Conservation (phyloP, 2,329 filamentous ascomycete genomes). For the Colletotrichum chlorophyti region DNA sequence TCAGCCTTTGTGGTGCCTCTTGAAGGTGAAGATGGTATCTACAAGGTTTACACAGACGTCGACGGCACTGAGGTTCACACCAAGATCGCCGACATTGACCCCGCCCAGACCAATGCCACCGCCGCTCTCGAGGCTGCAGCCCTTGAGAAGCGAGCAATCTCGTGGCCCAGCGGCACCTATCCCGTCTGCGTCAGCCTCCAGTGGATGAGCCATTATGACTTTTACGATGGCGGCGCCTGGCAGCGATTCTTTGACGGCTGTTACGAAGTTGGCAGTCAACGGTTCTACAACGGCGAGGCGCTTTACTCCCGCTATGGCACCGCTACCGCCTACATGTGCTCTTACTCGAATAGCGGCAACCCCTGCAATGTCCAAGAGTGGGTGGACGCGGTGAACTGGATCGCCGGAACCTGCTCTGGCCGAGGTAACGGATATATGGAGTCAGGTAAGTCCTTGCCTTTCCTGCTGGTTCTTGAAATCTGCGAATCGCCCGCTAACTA, state of each 20-base stretch:
- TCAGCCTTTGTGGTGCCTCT: background rate
- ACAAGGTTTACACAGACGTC: background rate
- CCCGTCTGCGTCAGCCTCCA: constrained; percentile 1
- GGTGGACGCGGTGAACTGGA: constrained; percentile 1
- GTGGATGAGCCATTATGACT: background rate
- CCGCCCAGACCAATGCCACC: background rate
- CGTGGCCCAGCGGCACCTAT: background rate
- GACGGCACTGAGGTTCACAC: background rate
- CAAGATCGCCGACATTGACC: constrained; percentile 1
- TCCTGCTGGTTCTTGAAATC: background rate
- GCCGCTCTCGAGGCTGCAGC: background rate
- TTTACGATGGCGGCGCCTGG: background rate
- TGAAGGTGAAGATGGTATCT: background rate
- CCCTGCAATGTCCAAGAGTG: background rate
- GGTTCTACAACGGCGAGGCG: background rate
- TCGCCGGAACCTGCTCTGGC: background rate
- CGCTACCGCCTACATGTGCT: background rate
- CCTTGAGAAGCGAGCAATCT: background rate
- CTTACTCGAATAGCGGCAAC: background rate
- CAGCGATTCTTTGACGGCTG: background rate
- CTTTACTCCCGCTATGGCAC: background rate
- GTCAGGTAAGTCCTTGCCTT: background rate
- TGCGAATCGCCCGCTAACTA: background rate
- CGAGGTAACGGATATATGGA: background rate
- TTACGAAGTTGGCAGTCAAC: background rate